phyloP scores from a whole-genome alignment of 2,329 filamentous ascomycete species.

The Dactylellina haptotyla region DNA sequence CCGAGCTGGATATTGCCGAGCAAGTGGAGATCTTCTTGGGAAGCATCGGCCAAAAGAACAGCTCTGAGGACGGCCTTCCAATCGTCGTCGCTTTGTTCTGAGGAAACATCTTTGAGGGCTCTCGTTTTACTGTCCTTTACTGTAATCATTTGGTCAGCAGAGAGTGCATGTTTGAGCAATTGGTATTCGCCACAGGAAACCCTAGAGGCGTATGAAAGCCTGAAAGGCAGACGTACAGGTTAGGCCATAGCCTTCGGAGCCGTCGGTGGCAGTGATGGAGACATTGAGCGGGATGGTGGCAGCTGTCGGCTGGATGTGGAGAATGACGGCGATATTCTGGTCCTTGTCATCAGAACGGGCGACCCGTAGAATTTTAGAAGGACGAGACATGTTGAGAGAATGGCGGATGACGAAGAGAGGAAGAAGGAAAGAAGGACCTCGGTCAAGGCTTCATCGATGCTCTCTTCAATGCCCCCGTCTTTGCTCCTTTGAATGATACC shows the following conservation, averaged over 20 bases:
- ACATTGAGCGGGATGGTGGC: constrained; percentile 47
- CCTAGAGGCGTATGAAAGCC: too few species aligned
- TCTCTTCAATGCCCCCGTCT: too few species aligned
- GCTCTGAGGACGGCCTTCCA: constrained; percentile 50
- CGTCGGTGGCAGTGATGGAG: constrained; percentile 49
- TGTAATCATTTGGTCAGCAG: neutral
- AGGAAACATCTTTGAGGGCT: constrained; percentile 37
- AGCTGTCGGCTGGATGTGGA: constrained; percentile 48
- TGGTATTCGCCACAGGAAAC: too few species aligned
- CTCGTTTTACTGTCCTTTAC: constrained; percentile 51
- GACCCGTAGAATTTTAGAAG: constrained; percentile 47
- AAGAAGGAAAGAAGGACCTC: neutral
- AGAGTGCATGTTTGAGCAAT: neutral
- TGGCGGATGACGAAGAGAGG: neutral
- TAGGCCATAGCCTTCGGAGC: constrained; percentile 39
- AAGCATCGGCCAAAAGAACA: constrained; percentile 40
- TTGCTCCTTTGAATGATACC: too few species aligned
- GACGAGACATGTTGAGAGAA: constrained; percentile 8
- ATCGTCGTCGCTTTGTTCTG: constrained; percentile 46
- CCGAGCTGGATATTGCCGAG: constrained; percentile 36
- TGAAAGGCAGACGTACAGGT: constrained; percentile 19
- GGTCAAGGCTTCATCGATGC: too few species aligned
- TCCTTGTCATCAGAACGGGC: constrained; percentile 41
- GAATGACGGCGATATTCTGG: constrained; percentile 29
- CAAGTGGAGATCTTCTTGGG: constrained; percentile 29